These are phyloP conservation scores for Ophiorrhiza pumila DNA, from an alignment of 257 asterid species.

Conservation along the genomic window DNA sequence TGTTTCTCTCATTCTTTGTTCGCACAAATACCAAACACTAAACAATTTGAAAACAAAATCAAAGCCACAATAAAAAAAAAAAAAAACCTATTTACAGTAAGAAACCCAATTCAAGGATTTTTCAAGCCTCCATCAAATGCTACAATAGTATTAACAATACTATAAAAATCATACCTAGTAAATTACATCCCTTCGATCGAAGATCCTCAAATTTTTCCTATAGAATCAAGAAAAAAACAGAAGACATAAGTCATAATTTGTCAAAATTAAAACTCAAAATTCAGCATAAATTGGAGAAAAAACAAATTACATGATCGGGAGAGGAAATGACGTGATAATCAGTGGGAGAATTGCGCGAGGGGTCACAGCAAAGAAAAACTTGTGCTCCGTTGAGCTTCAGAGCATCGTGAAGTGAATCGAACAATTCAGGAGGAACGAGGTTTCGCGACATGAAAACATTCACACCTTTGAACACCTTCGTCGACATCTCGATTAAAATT, in stretches of 20 bases:
- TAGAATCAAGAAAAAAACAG: slow-evolving; percentile 23
- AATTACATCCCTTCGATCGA: slow-evolving; percentile 74
- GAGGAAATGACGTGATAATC: slow-evolving; percentile 93
- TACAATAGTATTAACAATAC: neutral
- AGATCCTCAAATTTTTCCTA: slow-evolving; percentile 89
- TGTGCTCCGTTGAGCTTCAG: slow-evolving; percentile 88
- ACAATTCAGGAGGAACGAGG: slow-evolving; percentile 87
- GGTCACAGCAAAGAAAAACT: slow-evolving; percentile 82
- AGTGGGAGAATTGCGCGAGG: slow-evolving; percentile 62
- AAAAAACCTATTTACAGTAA: neutral
- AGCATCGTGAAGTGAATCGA: slow-evolving; percentile 91
- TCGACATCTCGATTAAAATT: slow-evolving; percentile 31
- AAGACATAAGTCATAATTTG: neutral
- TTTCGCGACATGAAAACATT: slow-evolving; percentile 78
- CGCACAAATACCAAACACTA: neutral
- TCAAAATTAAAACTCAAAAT: slow-evolving; percentile 9
- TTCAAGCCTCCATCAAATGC: neutral
- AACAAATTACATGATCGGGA: slow-evolving; percentile 53
- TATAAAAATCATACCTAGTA: slow-evolving; percentile 58
- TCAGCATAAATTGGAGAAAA: slow-evolving; percentile 7
- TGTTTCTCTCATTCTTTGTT: neutral
- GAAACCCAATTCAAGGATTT: neutral
- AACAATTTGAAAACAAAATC: too few relatives aligned
- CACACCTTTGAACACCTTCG: slow-evolving; percentile 68
- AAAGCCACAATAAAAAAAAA: neutral